Conservation (phyloP, 352 stramenopile genomes). For the Plasmopara viticola region DNA sequence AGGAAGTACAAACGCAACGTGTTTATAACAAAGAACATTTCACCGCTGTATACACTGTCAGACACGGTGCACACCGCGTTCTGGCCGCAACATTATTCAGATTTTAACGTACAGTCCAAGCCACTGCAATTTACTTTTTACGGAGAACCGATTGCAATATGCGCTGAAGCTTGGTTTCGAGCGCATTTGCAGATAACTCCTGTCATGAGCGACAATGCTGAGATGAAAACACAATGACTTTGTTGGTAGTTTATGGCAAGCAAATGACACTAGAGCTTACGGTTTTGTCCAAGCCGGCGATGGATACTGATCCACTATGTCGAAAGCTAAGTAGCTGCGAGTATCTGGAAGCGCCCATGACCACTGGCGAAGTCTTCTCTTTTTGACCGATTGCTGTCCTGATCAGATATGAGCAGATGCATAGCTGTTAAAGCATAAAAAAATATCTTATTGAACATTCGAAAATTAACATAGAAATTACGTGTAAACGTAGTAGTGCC, state of each 20-base stretch:
- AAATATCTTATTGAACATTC: too few species aligned
- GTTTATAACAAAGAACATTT: too few species aligned
- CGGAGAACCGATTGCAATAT: constrained; percentile 25
- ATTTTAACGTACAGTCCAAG: constrained; percentile 27
- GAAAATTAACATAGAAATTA: too few species aligned
- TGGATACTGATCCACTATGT: constrained; percentile 4
- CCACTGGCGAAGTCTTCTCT: constrained; percentile 17
- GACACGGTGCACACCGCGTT: constrained; percentile 28
- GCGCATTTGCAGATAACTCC: constrained; percentile 2
- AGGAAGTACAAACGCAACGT: constrained; percentile 17
- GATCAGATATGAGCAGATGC: background rate
- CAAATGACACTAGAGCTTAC: constrained; percentile 12
- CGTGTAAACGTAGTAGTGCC: background rate
- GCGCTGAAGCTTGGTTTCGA: constrained; percentile 28
- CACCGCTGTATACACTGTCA: constrained; percentile 35
- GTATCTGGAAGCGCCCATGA: constrained; percentile 32
- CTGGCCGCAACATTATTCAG: constrained; percentile 13
- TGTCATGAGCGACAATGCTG: background rate
- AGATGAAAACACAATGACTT: background rate
- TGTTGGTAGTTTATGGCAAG: constrained; percentile 29
- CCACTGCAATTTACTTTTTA: constrained; percentile 37
- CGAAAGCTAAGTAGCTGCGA: constrained; percentile 15
- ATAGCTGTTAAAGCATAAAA: background rate
- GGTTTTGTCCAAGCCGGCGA: constrained; percentile 4
- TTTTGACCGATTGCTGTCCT: background rate